phyloP scores from a whole-genome alignment of 805 yeast genomes.

The Saturnispora quitensis region DNA sequence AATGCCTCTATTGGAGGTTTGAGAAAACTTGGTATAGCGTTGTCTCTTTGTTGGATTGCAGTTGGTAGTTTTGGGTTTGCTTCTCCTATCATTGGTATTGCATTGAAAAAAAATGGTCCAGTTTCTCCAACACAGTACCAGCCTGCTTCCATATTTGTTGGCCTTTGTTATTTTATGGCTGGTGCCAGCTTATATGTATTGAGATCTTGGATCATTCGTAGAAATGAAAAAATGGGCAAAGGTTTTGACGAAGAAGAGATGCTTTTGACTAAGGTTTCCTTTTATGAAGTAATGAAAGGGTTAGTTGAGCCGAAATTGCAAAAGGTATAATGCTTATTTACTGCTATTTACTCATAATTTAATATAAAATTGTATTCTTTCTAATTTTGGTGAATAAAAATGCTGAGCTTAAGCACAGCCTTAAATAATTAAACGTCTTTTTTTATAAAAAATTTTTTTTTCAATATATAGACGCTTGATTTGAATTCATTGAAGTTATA shows the following conservation, averaged over 20 bases:
- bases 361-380: not conserved
- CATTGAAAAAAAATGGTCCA: slow-evolving; percentile 32
- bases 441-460: not conserved
- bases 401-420: slow-evolving; percentile 5
- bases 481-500: not conserved
- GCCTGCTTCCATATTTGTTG: slow-evolving; percentile 51
- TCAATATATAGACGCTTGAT: not conserved
- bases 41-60: slow-evolving; percentile 40
- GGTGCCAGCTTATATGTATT: slow-evolving; percentile 34
- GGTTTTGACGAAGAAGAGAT: slow-evolving; percentile 18
- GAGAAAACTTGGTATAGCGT: slow-evolving; percentile 40
- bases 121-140: slow-evolving; percentile 38
- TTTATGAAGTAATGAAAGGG: not conserved
- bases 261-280: slow-evolving; percentile 13
- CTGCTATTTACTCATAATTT: not conserved
- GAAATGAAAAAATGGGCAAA: slow-evolving; percentile 29
- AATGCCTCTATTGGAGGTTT: slow-evolving; percentile 47
- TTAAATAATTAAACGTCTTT: not conserved
- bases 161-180: slow-evolving; percentile 42
- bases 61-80: slow-evolving; percentile 43
- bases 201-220: slow-evolving; percentile 47
- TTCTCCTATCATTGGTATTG: slow-evolving; percentile 53
- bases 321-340: slow-evolving; percentile 9
- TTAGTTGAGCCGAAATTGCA: slow-evolving; percentile 8
- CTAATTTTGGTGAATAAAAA: not conserved